A percentile compares a stretch with the other conserved stretches of the same genome.
These are phyloP conservation scores for Aureobasidium sp. DNA, from an alignment of 2,329 filamentous ascomycete species.

Conservation along the genomic window DNA sequence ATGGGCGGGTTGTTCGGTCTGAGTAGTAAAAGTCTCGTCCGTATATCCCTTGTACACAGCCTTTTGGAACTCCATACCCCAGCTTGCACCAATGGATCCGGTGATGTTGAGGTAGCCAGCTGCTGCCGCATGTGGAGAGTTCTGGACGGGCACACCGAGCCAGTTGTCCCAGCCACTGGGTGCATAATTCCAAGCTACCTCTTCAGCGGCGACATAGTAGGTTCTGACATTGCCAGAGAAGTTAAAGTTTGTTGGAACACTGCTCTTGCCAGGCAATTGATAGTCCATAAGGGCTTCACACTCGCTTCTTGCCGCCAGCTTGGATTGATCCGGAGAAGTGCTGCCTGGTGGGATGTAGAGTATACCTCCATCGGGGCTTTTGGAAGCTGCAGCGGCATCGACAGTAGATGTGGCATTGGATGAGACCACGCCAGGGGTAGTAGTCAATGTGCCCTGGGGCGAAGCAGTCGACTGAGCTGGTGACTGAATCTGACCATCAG, in stretches of 20 bases:
- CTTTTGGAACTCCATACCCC: constrained; percentile 24
- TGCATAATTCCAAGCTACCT: constrained; percentile 24
- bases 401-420: neutral
- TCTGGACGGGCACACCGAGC: constrained; percentile 19
- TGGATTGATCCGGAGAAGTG: neutral
- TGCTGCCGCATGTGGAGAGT: constrained; percentile 1
- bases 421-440: neutral
- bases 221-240: constrained; percentile 22
- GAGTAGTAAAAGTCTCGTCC: constrained; percentile 21
- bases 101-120: constrained; percentile 21
- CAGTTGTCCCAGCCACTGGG: constrained; percentile 25
- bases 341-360: neutral
- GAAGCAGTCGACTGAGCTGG: neutral
- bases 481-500: constrained; percentile 4
- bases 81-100: constrained; percentile 16
- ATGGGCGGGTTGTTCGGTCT: constrained; percentile 22
- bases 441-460: neutral
- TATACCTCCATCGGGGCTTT: constrained; percentile 3
- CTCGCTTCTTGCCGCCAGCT: neutral
- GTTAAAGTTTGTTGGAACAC: constrained; percentile 18
- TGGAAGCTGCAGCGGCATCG: neutral
- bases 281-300: constrained; percentile 15
- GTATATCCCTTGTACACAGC: constrained; percentile 29
- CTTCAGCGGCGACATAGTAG: constrained; percentile 25
- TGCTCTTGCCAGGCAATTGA: constrained; percentile 17